Evolutionary conservation across 1,284 basidiomycete species (phyloP), one percentile per base, ranked within the genome.

Genomic region (Tylopilus sp.): DNA sequence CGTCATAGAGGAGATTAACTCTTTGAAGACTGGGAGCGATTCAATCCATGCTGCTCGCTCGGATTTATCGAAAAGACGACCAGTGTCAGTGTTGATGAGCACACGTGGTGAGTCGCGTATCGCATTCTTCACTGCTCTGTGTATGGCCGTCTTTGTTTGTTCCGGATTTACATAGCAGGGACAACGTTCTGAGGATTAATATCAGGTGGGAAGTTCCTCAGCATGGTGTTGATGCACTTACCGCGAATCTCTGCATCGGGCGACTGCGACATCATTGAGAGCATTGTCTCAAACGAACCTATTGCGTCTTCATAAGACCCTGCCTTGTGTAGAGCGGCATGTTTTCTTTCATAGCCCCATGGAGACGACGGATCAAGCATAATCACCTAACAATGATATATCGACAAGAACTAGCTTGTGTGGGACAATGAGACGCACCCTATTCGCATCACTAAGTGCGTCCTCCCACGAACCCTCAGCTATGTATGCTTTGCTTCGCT

Each of bases 1-100:
- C 17, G 55, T 54, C 55, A 35, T 44, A 2, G 55, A 46, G 24
- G 35, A 42, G 18, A 58, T 17, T 15, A 55, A 28, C 18, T 58
- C 37, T 3, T 26, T 26, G 8, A 40, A 56, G 4, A 24, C 3
- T 20, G 21, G 20, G 8, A 28, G 48, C 14, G 38, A 29, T 34
- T 51, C 42, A 9, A 56, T 58, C 2, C 20, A 18, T 1, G 40
- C 4, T 0, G 52, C 46, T 29, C 39, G 56, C 15, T 34, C 10
- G 2, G 14, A 3, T 34, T 50, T 51, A 28, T 40, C 12, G 12
- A 7, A 5, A 21, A 56, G 39, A 3, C 46, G 33, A 11, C 54
- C 54, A 1, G 51, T 43, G 0, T 3, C 2, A 6, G 52, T 51
- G 14, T 58, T 17, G 1, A 56, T 58, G 11, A 56, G 47, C 0